Percentiles rank a stretch among this genome's conserved stretches.
These are phyloP conservation scores for Dalbergia cochinchinensis DNA, from an alignment of 306 rosid species.

Conservation along the genomic window DNA sequence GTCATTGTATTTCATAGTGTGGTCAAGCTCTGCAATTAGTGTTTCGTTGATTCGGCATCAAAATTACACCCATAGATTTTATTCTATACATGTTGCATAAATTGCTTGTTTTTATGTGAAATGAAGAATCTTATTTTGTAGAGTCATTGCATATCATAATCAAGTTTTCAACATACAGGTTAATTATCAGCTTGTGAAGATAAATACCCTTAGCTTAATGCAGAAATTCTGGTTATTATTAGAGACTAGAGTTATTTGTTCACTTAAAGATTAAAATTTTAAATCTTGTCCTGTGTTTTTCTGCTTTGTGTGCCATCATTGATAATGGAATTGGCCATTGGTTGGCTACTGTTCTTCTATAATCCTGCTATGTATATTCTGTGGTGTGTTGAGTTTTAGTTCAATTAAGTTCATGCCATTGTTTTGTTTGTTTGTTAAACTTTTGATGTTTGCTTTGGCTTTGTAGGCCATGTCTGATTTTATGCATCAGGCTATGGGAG, in stretches of 20 bases:
- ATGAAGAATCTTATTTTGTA: slow-evolving; percentile 20
- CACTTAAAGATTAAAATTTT: background rate
- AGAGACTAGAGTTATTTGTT: background rate
- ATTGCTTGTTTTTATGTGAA: slow-evolving; percentile 25
- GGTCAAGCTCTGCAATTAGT: no score
- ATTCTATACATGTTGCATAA: background rate
- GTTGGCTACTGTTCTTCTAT: background rate
- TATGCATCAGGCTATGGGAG: slow-evolving; percentile 78
- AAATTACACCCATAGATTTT: no score
- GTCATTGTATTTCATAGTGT: no score
- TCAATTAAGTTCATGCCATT: slow-evolving; percentile 18
- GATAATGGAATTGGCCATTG: slow-evolving; percentile 6
- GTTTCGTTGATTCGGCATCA: no score
- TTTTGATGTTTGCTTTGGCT: slow-evolving; percentile 37
- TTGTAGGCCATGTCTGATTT: slow-evolving; percentile 78
- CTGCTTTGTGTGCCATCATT: slow-evolving; percentile 34
- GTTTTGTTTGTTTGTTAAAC: slow-evolving; percentile 14
- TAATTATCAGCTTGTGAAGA: background rate
- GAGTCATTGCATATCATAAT: slow-evolving; percentile 11
- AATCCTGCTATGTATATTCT: background rate
- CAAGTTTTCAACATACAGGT: background rate
- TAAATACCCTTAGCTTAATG: slow-evolving; percentile 9
- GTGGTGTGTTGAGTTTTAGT: slow-evolving; percentile 1
- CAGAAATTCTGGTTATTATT: background rate
- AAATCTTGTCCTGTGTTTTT: slow-evolving; percentile 1